phyloP scores from a whole-genome alignment of 1,139 yeast genomes.

The Geotrichum histeridarum region DNA sequence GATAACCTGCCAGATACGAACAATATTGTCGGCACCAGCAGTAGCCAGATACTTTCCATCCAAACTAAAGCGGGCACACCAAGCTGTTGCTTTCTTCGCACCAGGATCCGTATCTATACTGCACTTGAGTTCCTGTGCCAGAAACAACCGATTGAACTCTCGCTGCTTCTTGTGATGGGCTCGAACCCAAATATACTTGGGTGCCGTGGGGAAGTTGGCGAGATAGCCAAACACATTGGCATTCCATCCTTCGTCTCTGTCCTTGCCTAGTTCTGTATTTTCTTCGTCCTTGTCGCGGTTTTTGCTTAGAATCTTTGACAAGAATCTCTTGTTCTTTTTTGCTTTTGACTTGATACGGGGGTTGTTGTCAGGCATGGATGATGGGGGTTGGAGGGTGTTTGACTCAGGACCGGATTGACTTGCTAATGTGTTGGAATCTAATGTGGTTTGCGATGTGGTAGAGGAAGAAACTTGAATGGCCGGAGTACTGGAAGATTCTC shows the following conservation, averaged over 20 bases:
- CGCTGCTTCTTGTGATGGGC: conserved; percentile 35
- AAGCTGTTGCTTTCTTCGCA: conserved; percentile 47
- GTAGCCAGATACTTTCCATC: conserved; percentile 83
- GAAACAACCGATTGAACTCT: conserved; percentile 53
- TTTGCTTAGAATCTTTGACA: conserved; percentile 6
- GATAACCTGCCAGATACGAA: conserved; percentile 76
- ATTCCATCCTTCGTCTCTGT: conserved; percentile 36
- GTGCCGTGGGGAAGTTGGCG: conserved; percentile 33
- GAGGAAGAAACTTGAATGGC: neutral
- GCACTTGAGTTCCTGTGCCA: conserved; percentile 68
- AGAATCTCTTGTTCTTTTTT: conserved; percentile 1
- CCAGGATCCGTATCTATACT: conserved; percentile 1
- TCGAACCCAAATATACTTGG: conserved; percentile 38
- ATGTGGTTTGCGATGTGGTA: neutral
- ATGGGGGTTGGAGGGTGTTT: neutral
- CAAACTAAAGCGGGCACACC: conserved; percentile 65
- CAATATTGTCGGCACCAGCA: conserved; percentile 68
- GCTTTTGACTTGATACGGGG: neutral
- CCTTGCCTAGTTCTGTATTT: conserved; percentile 12
- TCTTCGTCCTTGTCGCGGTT: conserved; percentile 13
- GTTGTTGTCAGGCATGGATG: neutral
- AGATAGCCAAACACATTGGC: conserved; percentile 35
- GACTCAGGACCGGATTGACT: neutral
- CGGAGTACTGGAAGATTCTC: neutral
- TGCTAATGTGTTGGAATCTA: neutral